Base-by-base conservation (phyloP, 1,284 basidiomycete genomes). In the Cerioporus squamosus region DNA sequence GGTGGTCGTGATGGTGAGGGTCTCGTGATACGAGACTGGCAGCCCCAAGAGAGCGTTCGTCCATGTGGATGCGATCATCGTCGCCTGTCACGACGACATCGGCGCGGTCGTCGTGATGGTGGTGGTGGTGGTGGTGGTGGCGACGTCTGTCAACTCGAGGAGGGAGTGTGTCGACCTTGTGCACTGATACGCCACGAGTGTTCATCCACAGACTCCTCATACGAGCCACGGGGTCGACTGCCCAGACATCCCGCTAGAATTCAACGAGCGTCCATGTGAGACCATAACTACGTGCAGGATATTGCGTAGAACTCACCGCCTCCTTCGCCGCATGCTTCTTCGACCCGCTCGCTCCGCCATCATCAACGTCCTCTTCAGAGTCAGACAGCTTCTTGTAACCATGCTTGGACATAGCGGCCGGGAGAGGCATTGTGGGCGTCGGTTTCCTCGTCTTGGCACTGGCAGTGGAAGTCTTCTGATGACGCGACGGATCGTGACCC, bases 1-100 rank as follows among this genome's bases (percentile, higher is more conserved):
- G 33, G 33, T 36, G 8, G 33, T 36, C 12, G 33, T 36, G 33
- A 15, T 36, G 8, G 33, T 36, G 33, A 10, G n/a, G n/a, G n/a
- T n/a, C n/a, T 36, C 8, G 33, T 36, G 12, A 36, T 36, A 10
- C 8, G 12, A 10, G 33, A 10, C 14, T 7, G 12, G 33, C 33
- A n/a, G n/a, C n/a, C n/a, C n/a, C n/a, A n/a, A n/a, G n/a, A n/a
- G 33, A 36, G 33, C 33, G 33, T 12, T 36, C 8, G n/a, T n/a
- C n/a, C 8, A 61, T 44, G 40, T 65, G 58, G 33, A 67, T 63
- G 26, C 66, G 52, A 49, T 69, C 68, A 51, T 67, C 18, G 48
- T 68, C 58, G 22, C 71, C 72, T 10, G 56, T 60, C 36, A 72
- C 61, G 40, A 68, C 44, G 23, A 71, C 52, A 26, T n/a, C n/a